phyloP scores from a whole-genome alignment of 2,329 filamentous ascomycete genomes.

The Fusarium proliferatum region DNA sequence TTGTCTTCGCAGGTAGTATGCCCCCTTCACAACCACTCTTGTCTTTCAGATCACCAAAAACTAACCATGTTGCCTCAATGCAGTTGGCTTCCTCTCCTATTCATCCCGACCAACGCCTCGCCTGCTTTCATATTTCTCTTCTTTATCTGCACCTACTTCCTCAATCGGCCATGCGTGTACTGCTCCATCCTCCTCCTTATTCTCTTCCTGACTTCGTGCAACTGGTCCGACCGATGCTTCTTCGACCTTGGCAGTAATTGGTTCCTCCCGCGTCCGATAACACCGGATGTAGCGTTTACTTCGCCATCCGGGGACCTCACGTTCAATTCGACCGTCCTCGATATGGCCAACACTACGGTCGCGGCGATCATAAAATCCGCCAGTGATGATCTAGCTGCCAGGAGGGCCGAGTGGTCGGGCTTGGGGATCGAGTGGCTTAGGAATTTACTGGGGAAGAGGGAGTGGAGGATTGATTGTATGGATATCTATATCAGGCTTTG shows the following conservation, averaged over 20 bases:
- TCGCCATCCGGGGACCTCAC: conserved; percentile 42
- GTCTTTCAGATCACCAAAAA: not conserved
- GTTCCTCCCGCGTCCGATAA: conserved; percentile 80
- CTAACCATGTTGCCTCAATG: conserved; percentile 8
- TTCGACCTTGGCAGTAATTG: conserved; percentile 93
- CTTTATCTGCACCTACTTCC: conserved; percentile 93
- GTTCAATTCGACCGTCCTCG: conserved; percentile 62
- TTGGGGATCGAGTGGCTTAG: conserved; percentile 88
- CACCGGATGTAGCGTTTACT: conserved; percentile 33
- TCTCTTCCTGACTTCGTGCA: conserved; percentile 90
- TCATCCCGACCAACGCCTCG: conserved; percentile 87
- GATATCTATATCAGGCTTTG: conserved; percentile 85
- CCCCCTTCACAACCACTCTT: not conserved
- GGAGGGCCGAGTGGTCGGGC: conserved; percentile 75
- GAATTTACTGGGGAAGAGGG: conserved; percentile 81
- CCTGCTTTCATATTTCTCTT: conserved; percentile 88
- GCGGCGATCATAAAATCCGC: conserved; percentile 74
- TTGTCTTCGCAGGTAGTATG: conserved; percentile 68
- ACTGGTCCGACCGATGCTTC: conserved; percentile 91
- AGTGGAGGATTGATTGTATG: conserved; percentile 92
- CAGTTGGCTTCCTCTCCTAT: conserved; percentile 88
- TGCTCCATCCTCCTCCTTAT: conserved; percentile 96
- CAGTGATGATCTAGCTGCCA: conserved; percentile 68
- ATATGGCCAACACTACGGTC: conserved; percentile 76
- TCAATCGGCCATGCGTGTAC: conserved; percentile 97